Base-by-base conservation (phyloP, 1,139 yeast species). In the Zygoascus sp. region DNA sequence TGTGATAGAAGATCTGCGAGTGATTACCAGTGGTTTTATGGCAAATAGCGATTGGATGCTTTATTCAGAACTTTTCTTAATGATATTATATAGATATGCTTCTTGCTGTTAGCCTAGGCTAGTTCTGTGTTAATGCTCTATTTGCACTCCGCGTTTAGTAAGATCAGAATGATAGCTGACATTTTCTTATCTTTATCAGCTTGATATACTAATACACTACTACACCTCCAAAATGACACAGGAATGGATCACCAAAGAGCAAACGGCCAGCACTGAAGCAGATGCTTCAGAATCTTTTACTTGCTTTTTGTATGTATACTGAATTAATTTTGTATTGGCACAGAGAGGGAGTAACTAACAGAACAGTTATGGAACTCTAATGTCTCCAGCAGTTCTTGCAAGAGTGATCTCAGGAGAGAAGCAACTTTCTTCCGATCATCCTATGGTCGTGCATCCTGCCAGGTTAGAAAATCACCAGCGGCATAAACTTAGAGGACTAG, bases 281-380 rank as follows among this genome's bases (percentile, higher is more conserved):
- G n/a, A 30, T n/a, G 15, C 16, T 30, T 4, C 15, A 13, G 17
- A 30, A 11, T n/a, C 17, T n/a, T 30, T 30, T 16, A 16, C 25
- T 2, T 44, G 32, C 13, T 44, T 40, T 23, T 44, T 44, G 47
- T 39, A 34, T 17, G 42, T 39, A 28, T 13, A 11, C 9, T 27
- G 21, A 19, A 10, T 7, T 7, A 9, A 21, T 28, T 8, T 4
- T 28, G 32, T n/a, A 15, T 16, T 19, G 16, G n/a, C 13, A 13
- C 4, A 16, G 2, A 10, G 27, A 7, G n/a, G n/a, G n/a, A n/a
- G 28, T 20, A 2, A 9, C 39, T 39, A 16, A 32, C 38, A 15
- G 22, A 3, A 5, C 11, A 64, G 65, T 49, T 62, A 63, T 48
- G 69, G 69, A n/a, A 65, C 69, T 5, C 48, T 65, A 20, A 65